Evolutionary conservation across 2,329 filamentous ascomycete species (phyloP).

Genomic region (Septoria linicola): DNA sequence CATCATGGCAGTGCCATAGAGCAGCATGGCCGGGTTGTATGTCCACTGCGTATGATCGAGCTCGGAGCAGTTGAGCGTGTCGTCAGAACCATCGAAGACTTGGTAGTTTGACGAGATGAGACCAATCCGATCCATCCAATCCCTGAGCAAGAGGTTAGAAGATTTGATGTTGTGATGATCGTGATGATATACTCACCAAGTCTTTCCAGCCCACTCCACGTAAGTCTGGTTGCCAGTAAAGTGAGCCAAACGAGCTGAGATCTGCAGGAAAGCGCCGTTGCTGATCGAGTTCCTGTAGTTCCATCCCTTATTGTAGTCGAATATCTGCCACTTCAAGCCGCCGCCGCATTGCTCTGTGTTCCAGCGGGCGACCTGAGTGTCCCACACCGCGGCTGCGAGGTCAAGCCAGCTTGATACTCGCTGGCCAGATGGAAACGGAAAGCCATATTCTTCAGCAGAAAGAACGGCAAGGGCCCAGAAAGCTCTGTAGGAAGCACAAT

Average conservation of each 20-base stretch:
- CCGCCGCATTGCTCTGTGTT: conserved; percentile 65
- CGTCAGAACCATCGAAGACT: conserved; percentile 57
- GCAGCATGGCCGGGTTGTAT: conserved; percentile 57
- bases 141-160: conserved; percentile 23
- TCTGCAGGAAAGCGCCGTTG: conserved; percentile 59
- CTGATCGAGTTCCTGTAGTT: conserved; percentile 59
- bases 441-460: conserved; percentile 73
- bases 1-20: conserved; percentile 57
- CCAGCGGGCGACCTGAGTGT: conserved; percentile 72
- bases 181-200: conserved; percentile 47
- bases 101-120: conserved; percentile 52
- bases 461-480: conserved; percentile 86
- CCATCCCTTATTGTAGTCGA: conserved; percentile 69
- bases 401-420: conserved; percentile 68
- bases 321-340: conserved; percentile 84
- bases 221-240: conserved; percentile 82
- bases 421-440: conserved; percentile 58
- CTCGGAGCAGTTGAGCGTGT: conserved; percentile 51
- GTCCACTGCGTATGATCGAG: conserved; percentile 57
- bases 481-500: conserved; percentile 33
- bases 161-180: too few relatives aligned
- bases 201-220: conserved; percentile 68
- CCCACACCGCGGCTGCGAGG: conserved; percentile 75
- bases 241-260: conserved; percentile 66
- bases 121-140: conserved; percentile 52